These are phyloP conservation scores for Fusarium staphyleae DNA, from an alignment of 2,329 filamentous ascomycete genomes.

Conservation along the genomic window DNA sequence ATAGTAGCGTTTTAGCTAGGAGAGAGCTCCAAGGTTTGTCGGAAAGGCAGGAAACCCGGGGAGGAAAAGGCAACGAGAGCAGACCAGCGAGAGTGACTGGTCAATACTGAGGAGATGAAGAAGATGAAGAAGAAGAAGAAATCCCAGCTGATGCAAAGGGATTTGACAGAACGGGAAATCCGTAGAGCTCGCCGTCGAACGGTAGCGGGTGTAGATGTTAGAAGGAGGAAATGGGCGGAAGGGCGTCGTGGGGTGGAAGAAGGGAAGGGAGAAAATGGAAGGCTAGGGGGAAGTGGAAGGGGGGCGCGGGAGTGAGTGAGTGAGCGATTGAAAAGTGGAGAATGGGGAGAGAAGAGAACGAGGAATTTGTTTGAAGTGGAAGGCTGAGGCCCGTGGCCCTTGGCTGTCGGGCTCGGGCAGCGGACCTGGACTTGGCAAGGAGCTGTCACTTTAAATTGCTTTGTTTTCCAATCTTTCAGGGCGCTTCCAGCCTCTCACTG, in stretches of 20 bases:
- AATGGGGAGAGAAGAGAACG: conserved; percentile 27
- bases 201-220: conserved; percentile 29
- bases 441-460: not conserved
- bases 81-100: conserved; percentile 5
- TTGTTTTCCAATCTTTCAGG: not conserved
- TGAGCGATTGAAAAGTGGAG: conserved; percentile 31
- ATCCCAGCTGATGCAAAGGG: conserved; percentile 10
- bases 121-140: too few relatives aligned
- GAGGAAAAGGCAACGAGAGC: conserved; percentile 7
- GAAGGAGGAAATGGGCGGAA: conserved; percentile 30
- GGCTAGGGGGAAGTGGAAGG: conserved; percentile 29
- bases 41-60: conserved; percentile 6
- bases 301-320: conserved; percentile 29
- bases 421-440: not conserved
- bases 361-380: conserved; percentile 18
- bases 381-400: conserved; percentile 6
- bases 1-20: conserved; percentile 15
- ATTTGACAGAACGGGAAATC: conserved; percentile 20
- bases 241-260: conserved; percentile 31
- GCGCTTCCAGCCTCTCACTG: conserved; percentile 3
- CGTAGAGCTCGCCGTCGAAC: conserved; percentile 26
- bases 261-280: conserved; percentile 30
- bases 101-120: conserved; percentile 7
- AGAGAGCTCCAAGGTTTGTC: conserved; percentile 7
- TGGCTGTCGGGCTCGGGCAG: conserved; percentile 8